These are phyloP conservation scores for Exophiala alcalophila DNA, from an alignment of 2,329 filamentous ascomycete species.

Conservation along the genomic window DNA sequence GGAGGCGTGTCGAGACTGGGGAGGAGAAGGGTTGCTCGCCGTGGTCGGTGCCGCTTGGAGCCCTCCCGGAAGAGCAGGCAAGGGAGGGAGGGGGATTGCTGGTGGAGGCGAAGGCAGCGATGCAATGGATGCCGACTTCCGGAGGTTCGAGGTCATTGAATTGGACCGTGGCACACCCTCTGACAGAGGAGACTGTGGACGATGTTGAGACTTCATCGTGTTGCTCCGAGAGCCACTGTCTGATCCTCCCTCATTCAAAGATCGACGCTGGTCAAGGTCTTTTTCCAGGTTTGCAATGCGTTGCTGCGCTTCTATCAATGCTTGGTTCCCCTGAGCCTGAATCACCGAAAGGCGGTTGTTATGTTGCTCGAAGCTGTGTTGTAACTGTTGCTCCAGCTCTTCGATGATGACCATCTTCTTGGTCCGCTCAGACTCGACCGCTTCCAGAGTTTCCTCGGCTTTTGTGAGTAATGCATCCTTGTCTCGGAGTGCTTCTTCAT, in stretches of 20 bases:
- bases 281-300: slow-evolving; percentile 61
- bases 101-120: slow-evolving; percentile 91
- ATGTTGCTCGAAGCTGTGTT: slow-evolving; percentile 90
- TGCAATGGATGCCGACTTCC: slow-evolving; percentile 78
- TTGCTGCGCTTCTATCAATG: slow-evolving; percentile 74
- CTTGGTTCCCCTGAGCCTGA: slow-evolving; percentile 68
- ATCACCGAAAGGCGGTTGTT: slow-evolving; percentile 86
- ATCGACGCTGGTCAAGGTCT: slow-evolving; percentile 52
- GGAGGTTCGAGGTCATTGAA: slow-evolving; percentile 66
- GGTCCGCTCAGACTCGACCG: slow-evolving; percentile 66
- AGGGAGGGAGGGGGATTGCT: slow-evolving; percentile 88
- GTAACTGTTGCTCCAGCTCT: slow-evolving; percentile 94
- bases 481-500: slow-evolving; percentile 45
- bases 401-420: slow-evolving; percentile 91
- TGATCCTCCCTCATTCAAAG: slow-evolving; percentile 52
- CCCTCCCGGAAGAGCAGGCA: slow-evolving; percentile 61
- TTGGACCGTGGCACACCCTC: slow-evolving; percentile 52
- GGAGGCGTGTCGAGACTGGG: slow-evolving; percentile 70
- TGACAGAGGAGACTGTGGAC: slow-evolving; percentile 45
- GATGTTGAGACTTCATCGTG: slow-evolving; percentile 30
- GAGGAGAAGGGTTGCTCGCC: slow-evolving; percentile 55
- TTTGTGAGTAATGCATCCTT: slow-evolving; percentile 47
- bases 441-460: slow-evolving; percentile 47
- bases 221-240: slow-evolving; percentile 27
- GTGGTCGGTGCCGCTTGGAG: slow-evolving; percentile 44